Conservation (phyloP, 805 yeast genomes). For the Schizosaccharomyces japonicus region DNA sequence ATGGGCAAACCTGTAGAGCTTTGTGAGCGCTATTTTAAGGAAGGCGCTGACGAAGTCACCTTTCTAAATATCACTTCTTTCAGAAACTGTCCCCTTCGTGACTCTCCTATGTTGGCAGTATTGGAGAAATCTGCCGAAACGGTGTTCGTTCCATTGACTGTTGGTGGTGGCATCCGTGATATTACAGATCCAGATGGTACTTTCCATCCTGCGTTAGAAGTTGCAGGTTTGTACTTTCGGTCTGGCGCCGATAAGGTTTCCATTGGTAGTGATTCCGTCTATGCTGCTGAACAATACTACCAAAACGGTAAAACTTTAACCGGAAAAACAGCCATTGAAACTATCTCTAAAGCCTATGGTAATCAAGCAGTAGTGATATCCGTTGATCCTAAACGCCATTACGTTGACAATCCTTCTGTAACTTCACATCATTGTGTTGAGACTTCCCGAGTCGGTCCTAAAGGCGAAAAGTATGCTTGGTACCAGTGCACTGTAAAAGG, state of each 20-base stretch:
- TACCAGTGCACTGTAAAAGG: constrained; percentile 92
- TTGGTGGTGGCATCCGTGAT: constrained; percentile 94
- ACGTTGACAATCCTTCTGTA: constrained; percentile 36
- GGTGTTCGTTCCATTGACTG: constrained; percentile 88
- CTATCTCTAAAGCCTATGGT: constrained; percentile 79
- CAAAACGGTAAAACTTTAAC: constrained; percentile 30
- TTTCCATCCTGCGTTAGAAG: constrained; percentile 58
- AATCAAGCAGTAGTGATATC: constrained; percentile 94
- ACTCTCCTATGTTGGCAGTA: constrained; percentile 89
- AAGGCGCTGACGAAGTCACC: constrained; percentile 95
- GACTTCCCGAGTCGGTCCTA: constrained; percentile 52
- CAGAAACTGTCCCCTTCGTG: constrained; percentile 76
- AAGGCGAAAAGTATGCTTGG: constrained; percentile 74
- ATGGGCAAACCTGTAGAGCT: constrained; percentile 89
- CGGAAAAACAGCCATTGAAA: constrained; percentile 77
- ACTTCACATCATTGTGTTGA: constrained; percentile 38
- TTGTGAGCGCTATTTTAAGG: constrained; percentile 70
- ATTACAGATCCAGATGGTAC: constrained; percentile 69
- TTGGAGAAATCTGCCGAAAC: constrained; percentile 61
- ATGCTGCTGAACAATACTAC: constrained; percentile 66
- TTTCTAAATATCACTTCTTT: constrained; percentile 88
- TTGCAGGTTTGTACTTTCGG: constrained; percentile 73
- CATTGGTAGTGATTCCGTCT: constrained; percentile 92
- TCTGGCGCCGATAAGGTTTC: constrained; percentile 97
- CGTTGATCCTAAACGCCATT: constrained; percentile 86